Evolutionary conservation across 1,284 basidiomycete genomes (phyloP).

Genomic region (Fistulina hepatica): DNA sequence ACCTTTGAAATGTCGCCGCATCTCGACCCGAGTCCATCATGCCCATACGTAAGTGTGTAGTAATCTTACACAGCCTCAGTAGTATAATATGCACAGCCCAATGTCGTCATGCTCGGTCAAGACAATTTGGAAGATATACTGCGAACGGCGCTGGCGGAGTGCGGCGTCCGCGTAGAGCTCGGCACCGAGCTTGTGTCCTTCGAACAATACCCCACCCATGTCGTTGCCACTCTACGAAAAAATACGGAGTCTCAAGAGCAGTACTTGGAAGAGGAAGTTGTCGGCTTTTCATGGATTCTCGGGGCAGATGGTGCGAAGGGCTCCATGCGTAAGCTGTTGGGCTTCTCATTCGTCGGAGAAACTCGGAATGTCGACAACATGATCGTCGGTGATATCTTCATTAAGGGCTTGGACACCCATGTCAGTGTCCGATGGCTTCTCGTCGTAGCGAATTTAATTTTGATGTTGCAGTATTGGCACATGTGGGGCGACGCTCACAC

Average conservation of each 20-base stretch:
- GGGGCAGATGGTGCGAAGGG: conserved; percentile 31
- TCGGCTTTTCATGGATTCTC: conserved; percentile 13
- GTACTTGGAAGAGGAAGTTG: conserved; percentile 19
- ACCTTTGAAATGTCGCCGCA: conserved; percentile 1
- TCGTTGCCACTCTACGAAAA: conserved; percentile 15
- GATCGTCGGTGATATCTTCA: conserved; percentile 27
- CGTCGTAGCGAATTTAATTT: background rate
- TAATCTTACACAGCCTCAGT: background rate
- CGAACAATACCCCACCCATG: conserved; percentile 21
- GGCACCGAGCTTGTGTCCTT: conserved; percentile 23
- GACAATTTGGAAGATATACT: conserved; percentile 22
- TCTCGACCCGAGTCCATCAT: background rate
- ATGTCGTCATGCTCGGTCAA: conserved; percentile 24
- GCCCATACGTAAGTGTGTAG: conserved; percentile 1
- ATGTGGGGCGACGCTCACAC: conserved; percentile 12
- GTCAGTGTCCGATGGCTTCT: conserved; percentile 14
- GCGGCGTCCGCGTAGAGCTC: conserved; percentile 22
- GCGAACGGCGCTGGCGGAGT: conserved; percentile 21
- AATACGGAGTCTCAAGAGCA: conserved; percentile 3
- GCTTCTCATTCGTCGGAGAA: conserved; percentile 29
- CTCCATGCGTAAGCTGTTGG: conserved; percentile 25
- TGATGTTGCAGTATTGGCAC: conserved; percentile 15
- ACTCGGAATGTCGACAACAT: conserved; percentile 20
- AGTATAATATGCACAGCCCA: conserved; percentile 12
- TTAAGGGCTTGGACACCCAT: conserved; percentile 21